Conservation (phyloP, 2,329 filamentous ascomycete genomes). For the Diaporthe sp. region DNA sequence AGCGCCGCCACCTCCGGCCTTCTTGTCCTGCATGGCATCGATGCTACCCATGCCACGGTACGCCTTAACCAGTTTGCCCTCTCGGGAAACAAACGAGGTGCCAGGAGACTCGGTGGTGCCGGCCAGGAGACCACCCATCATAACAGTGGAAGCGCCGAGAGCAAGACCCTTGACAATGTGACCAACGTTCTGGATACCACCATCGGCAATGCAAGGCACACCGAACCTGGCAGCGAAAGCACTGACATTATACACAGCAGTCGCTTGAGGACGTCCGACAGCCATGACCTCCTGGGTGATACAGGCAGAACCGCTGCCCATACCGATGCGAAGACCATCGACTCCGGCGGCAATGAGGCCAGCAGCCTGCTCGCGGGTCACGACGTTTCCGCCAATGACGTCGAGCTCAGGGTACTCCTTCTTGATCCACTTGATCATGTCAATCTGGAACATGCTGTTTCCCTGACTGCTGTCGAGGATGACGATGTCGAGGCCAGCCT, state of each 20-base stretch:
- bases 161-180: constrained; percentile 99
- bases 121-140: constrained; percentile 99
- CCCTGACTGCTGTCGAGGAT: constrained; percentile 97
- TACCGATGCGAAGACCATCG: constrained; percentile 97
- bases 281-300: constrained; percentile 99
- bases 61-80: constrained; percentile 98
- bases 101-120: constrained; percentile 98
- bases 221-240: constrained; percentile 93
- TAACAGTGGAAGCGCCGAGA: constrained; percentile 93
- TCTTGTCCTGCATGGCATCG: constrained; percentile 99
- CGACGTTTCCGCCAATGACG: constrained; percentile 98
- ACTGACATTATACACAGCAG: constrained; percentile 90
- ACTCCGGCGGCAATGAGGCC: constrained; percentile 92
- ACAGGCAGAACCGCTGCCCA: constrained; percentile 98
- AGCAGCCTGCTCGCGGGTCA: constrained; percentile 96
- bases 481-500: constrained; percentile 95
- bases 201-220: constrained; percentile 97
- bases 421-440: constrained; percentile 99
- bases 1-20: constrained; percentile 82
- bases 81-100: constrained; percentile 94
- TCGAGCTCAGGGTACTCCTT: constrained; percentile 86
- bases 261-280: constrained; percentile 95
- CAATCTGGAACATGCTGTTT: constrained; percentile 98
- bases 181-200: constrained; percentile 97
- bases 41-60: constrained; percentile 99